Evolutionary conservation across 306 rosid species (phyloP).

Genomic region (Dalbergia cultrata): DNA sequence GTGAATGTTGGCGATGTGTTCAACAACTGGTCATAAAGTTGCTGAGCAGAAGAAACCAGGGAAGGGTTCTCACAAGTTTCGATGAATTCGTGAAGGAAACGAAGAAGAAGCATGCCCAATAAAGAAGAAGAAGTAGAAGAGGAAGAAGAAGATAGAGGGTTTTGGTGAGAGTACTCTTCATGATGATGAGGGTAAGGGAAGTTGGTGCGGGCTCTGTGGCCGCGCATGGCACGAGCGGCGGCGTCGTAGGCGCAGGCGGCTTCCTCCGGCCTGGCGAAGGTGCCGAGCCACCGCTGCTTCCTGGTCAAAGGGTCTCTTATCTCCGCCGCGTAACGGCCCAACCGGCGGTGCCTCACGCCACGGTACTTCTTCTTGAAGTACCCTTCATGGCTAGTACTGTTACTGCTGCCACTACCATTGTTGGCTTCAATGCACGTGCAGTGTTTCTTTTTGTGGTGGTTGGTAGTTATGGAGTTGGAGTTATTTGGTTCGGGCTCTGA

Average conservation of each 20-base stretch:
- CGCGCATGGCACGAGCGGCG: conserved; percentile 93
- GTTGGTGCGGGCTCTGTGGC: conserved; percentile 84
- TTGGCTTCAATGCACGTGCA: too few relatives aligned
- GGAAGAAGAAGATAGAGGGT: not conserved
- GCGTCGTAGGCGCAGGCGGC: conserved; percentile 92
- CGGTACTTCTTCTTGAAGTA: conserved; percentile 63
- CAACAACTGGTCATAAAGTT: not conserved
- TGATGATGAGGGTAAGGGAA: conserved; percentile 59
- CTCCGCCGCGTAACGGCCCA: conserved; percentile 98
- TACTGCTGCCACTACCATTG: too few relatives aligned
- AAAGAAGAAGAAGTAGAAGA: not conserved
- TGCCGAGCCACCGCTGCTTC: conserved; percentile 94
- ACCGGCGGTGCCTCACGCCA: conserved; percentile 87
- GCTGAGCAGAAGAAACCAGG: not conserved
- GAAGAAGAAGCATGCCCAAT: not conserved
- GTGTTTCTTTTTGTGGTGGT: not conserved
- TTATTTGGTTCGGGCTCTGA: too few relatives aligned
- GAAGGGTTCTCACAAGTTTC: not conserved
- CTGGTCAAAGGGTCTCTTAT: conserved; percentile 86
- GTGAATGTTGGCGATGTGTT: not conserved
- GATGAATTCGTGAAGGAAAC: not conserved
- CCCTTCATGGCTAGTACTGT: too few relatives aligned
- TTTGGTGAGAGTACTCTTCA: not conserved
- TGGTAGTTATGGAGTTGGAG: not conserved
- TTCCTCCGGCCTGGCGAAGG: conserved; percentile 91